A percentile compares a stretch with the other conserved stretches of the same genome.
Evolutionary conservation across 1,284 basidiomycete species (phyloP).

Genomic region (Ceratobasidium sp.): DNA sequence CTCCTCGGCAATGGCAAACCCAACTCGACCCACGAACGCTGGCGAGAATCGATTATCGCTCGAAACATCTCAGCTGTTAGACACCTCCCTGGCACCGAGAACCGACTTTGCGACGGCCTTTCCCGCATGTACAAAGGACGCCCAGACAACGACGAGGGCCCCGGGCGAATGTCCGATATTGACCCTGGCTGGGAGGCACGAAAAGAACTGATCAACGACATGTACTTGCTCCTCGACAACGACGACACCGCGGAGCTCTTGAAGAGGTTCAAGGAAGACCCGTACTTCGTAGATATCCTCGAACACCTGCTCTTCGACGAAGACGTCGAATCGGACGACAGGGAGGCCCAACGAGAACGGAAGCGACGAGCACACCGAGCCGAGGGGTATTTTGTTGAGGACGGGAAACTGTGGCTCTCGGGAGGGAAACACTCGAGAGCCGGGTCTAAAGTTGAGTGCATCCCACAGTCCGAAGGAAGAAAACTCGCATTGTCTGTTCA

Average conservation of each 20-base stretch:
- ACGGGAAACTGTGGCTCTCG: conserved; percentile 39
- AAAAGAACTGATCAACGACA: conserved; percentile 32
- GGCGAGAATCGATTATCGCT: conserved; percentile 42
- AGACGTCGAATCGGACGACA: background rate
- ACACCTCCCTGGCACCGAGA: conserved; percentile 43
- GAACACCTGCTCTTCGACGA: background rate
- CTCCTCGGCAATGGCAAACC: conserved; percentile 42
- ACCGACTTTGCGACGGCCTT: conserved; percentile 44
- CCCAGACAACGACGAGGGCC: background rate
- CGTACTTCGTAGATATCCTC: conserved; percentile 39
- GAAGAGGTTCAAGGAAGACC: conserved; percentile 41
- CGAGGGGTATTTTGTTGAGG: conserved; percentile 27
- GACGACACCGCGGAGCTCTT: background rate
- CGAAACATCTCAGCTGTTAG: conserved; percentile 39
- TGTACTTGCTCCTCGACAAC: conserved; percentile 23
- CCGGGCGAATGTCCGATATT: background rate
- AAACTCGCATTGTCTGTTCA: background rate
- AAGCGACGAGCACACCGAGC: conserved; percentile 16
- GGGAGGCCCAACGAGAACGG: background rate
- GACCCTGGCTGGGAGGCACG: conserved; percentile 16
- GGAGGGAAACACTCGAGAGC: conserved; percentile 1
- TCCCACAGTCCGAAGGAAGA: conserved; percentile 46
- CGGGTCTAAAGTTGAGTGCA: conserved; percentile 46
- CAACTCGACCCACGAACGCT: conserved; percentile 33
- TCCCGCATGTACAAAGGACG: conserved; percentile 32